Percentiles rank a stretch among this genome's conserved stretches.
Conservation (phyloP, 495 filamentous ascomycete genomes). For the Evansstolkia leycettana region DNA sequence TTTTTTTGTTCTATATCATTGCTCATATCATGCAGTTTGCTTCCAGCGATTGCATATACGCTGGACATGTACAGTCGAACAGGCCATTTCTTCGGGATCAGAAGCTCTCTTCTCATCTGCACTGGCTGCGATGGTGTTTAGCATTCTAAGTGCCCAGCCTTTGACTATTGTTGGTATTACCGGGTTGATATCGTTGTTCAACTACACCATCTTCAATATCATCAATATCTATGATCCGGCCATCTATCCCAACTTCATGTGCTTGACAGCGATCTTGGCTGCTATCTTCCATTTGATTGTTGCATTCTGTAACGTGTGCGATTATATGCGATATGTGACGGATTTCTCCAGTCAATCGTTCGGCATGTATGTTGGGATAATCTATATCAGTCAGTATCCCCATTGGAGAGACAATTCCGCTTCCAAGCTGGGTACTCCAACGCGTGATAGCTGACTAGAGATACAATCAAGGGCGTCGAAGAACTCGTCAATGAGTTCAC, state of each 20-base stretch:
- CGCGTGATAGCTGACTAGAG: not conserved
- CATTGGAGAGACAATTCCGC: constrained; percentile 41
- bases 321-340: constrained; percentile 60
- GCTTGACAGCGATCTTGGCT: constrained; percentile 63
- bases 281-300: constrained; percentile 59
- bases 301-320: constrained; percentile 57
- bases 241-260: constrained; percentile 65
- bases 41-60: constrained; percentile 64
- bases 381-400: constrained; percentile 55
- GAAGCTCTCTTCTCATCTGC: constrained; percentile 62
- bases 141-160: constrained; percentile 54
- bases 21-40: constrained; percentile 43
- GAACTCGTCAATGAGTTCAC: constrained; percentile 10
- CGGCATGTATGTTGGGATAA: constrained; percentile 67
- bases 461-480: constrained; percentile 11
- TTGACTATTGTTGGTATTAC: constrained; percentile 73
- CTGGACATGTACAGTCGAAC: constrained; percentile 67
- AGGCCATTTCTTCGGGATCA: constrained; percentile 56
- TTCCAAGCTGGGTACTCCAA: constrained; percentile 9
- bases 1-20: constrained; percentile 1
- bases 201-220: constrained; percentile 68
- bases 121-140: constrained; percentile 56
- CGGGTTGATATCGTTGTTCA: constrained; percentile 66
- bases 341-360: constrained; percentile 67
- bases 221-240: constrained; percentile 41